These are phyloP conservation scores for Excoecaria cochinchinensis DNA, from an alignment of 345 rosid genomes.

Conservation along the genomic window DNA sequence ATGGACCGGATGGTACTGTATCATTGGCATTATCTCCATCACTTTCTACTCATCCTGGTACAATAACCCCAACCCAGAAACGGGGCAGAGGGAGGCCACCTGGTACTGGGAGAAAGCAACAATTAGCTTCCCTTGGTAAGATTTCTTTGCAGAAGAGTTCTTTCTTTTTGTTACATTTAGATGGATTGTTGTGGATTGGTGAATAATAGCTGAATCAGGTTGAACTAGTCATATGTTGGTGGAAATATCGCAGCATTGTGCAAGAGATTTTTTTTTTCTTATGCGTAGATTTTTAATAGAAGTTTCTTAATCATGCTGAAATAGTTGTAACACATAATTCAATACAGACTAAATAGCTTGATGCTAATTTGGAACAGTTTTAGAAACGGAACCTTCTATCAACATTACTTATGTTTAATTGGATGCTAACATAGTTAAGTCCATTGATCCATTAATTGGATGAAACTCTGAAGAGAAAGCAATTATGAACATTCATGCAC, in stretches of 20 bases:
- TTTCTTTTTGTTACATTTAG: conserved; percentile 3
- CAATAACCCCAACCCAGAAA: conserved; percentile 58
- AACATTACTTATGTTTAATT: background rate
- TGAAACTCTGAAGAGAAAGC: background rate
- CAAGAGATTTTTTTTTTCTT: background rate
- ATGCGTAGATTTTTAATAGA: background rate
- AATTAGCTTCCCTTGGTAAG: conserved; percentile 64
- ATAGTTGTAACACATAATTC: background rate
- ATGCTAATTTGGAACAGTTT: background rate
- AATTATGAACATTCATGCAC: background rate
- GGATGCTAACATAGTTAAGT: background rate
- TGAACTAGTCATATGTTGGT: background rate
- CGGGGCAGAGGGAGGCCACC: conserved; percentile 95
- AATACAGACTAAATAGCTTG: background rate
- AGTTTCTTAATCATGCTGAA: background rate
- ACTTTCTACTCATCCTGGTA: conserved; percentile 52
- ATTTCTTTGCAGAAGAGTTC: background rate
- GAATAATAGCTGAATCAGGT: background rate
- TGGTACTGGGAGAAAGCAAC: conserved; percentile 80
- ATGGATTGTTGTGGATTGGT: background rate
- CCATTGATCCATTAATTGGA: background rate
- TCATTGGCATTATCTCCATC: conserved; percentile 79
- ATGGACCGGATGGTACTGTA: conserved; percentile 72
- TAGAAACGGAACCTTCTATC: background rate
- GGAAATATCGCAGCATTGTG: background rate